These are phyloP conservation scores for Stephania yunnanensis DNA, from an alignment of 164 flowering plant species.

Conservation along the genomic window DNA sequence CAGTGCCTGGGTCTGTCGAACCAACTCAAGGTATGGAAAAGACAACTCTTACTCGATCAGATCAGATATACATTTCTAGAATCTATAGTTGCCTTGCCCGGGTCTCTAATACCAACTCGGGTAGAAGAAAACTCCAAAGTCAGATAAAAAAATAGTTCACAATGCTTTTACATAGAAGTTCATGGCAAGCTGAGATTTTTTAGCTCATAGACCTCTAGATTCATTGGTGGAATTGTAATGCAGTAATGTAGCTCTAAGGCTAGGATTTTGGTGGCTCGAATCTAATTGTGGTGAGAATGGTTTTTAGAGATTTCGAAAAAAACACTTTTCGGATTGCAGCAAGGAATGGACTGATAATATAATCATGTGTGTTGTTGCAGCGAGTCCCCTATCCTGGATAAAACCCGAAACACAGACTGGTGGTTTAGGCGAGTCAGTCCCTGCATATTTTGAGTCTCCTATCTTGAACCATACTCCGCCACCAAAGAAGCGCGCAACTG, in stretches of 20 bases:
- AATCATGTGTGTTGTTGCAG: constrained; percentile 23
- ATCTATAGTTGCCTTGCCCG: too few species aligned
- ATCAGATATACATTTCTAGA: too few species aligned
- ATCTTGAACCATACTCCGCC: constrained; percentile 2
- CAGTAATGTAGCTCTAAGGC: too few species aligned
- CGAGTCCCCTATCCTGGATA: constrained; percentile 41
- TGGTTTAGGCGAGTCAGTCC: constrained; percentile 16
- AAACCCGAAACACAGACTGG: constrained; percentile 33
- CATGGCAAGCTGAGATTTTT: neutral
- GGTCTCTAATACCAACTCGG: neutral
- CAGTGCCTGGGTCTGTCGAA: constrained; percentile 13
- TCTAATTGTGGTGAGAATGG: too few species aligned
- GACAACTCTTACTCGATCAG: neutral
- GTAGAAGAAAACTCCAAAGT: neutral
- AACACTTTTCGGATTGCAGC: too few species aligned
- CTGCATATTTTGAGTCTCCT: constrained; percentile 18
- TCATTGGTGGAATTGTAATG: too few species aligned
- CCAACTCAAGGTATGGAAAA: constrained; percentile 13
- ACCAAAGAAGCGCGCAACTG: constrained; percentile 9
- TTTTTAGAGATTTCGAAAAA: too few species aligned
- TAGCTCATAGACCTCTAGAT: neutral
- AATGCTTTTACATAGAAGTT: neutral
- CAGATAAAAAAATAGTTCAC: neutral
- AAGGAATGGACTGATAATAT: neutral
- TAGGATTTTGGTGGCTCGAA: too few species aligned